Base-by-base conservation (phyloP, 441 rosid species). In the Theobroma grandiflorum region DNA sequence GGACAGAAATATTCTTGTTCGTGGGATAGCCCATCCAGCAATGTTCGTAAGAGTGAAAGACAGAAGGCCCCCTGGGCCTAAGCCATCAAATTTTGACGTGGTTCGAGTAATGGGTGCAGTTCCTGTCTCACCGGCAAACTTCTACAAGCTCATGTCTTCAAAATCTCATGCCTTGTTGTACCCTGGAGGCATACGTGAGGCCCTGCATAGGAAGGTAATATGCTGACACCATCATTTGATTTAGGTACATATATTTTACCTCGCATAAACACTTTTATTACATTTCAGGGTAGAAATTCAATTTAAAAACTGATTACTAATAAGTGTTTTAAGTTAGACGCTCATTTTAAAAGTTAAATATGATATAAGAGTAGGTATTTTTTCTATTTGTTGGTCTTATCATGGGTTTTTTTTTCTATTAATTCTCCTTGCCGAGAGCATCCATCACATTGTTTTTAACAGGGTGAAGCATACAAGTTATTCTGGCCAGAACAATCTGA, bases 141-240 rank as follows among this genome's bases (percentile, higher is more conserved):
- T 97, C 35, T 92, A 86, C 86, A 89, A 88, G 64, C 98, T 96
- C 81, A 84, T 97, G 76, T 84, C 95, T n/a, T 86, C 94, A 18
- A 92, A 89, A 74, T 87, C 95, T 78, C 94, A 97, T 76, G 91
- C 92, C 72, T 76, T 97, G 15, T 78, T 97, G 69, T 95, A 91
- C 82, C 98, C 99, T 6, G 98, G 99, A 79, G 99, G 98, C 38
- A 81, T 88, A 84, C 98, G 98, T 5, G 99, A 95, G 85, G 98
- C 96, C 80, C 89, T 89, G 73, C 98, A 97, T 79, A 85, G 94
- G 33, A 97, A 92, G 98, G 99, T 92, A 84, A 71, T 33, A 43
- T 26, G 31, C 31, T 26, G 31, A 26, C 31, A 26, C 31, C 31
- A 26, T 26, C 31, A 26, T 26, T 26, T 26, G 31, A 26, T 26